Evolutionary conservation across 441 rosid genomes (phyloP).

Genomic region (Populus hybrid): DNA sequence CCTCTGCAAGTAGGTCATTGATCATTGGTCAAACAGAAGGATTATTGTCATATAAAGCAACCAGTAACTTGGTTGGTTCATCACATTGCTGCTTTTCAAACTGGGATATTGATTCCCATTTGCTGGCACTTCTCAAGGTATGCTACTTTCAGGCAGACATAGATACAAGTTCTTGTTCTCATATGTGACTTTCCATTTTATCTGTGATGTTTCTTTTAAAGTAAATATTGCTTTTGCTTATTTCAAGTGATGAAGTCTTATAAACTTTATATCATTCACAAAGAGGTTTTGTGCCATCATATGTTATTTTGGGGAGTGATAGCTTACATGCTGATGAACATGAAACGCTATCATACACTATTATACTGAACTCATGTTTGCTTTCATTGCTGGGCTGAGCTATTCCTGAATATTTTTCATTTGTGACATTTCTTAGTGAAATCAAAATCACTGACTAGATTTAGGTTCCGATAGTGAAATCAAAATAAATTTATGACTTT

Average conservation of each 20-base stretch:
- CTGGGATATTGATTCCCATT: constrained; percentile 69
- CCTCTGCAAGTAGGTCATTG: constrained; percentile 62
- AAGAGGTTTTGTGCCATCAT: not conserved
- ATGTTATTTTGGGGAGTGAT: not conserved
- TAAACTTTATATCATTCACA: not conserved
- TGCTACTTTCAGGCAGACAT: constrained; percentile 1
- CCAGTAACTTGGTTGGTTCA: constrained; percentile 68
- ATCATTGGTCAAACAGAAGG: constrained; percentile 74
- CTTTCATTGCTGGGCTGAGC: not conserved
- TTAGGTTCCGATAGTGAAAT: too few species aligned
- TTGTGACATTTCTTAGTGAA: not conserved
- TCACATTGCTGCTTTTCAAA: constrained; percentile 66
- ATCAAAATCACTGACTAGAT: too few species aligned
- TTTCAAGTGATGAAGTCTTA: not conserved
- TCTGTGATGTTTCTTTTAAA: not conserved
- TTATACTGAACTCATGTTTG: not conserved
- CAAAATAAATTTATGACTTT: not conserved
- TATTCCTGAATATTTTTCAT: not conserved
- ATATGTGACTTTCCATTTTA: not conserved
- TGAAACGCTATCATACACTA: too few species aligned
- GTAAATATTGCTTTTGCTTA: not conserved
- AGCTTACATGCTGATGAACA: too few species aligned
- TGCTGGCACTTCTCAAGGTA: constrained; percentile 83
- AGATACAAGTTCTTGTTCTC: not conserved
- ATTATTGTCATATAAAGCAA: constrained; percentile 73